Evolutionary conservation across 768 basidiomycete genomes (phyloP).

Genomic region (Lactarius deliciosus): DNA sequence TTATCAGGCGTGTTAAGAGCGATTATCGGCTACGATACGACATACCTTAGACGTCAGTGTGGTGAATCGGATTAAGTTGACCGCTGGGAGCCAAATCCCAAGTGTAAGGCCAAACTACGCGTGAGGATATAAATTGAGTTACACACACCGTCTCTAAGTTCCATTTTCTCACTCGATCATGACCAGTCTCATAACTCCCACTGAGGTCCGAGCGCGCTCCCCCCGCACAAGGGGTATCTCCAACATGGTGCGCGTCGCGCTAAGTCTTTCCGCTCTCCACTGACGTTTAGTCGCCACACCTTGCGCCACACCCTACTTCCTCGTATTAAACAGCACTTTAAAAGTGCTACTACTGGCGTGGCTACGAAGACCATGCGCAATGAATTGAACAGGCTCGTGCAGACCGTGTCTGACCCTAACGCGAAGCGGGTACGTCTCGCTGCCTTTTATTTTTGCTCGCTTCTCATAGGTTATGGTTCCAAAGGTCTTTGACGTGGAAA

Average conservation of each 20-base stretch:
- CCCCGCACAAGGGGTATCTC: constrained; percentile 31
- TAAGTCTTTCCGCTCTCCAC: neutral
- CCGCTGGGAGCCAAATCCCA: neutral
- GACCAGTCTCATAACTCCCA: constrained; percentile 18
- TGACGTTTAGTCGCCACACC: neutral
- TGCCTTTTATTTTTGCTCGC: neutral
- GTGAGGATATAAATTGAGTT: constrained; percentile 15
- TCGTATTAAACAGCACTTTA: constrained; percentile 33
- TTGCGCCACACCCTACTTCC: neutral
- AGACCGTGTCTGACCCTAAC: constrained; percentile 53
- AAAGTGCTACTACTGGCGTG: constrained; percentile 45
- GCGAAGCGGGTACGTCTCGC: constrained; percentile 52
- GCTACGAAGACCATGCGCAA: constrained; percentile 61
- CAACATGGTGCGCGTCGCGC: constrained; percentile 25
- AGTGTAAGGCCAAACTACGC: neutral
- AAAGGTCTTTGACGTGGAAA: constrained; percentile 85
- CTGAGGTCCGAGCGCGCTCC: constrained; percentile 8
- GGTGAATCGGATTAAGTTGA: neutral
- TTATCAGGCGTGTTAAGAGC: neutral
- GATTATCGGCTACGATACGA: constrained; percentile 1
- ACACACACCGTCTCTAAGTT: too few species aligned
- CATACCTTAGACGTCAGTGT: constrained; percentile 4
- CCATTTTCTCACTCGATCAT: constrained; percentile 15
- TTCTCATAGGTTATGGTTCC: constrained; percentile 25
- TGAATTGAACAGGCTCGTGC: constrained; percentile 68